These are phyloP conservation scores for Diaporthe vexans DNA, from an alignment of 2,329 filamentous ascomycete genomes.

Conservation along the genomic window DNA sequence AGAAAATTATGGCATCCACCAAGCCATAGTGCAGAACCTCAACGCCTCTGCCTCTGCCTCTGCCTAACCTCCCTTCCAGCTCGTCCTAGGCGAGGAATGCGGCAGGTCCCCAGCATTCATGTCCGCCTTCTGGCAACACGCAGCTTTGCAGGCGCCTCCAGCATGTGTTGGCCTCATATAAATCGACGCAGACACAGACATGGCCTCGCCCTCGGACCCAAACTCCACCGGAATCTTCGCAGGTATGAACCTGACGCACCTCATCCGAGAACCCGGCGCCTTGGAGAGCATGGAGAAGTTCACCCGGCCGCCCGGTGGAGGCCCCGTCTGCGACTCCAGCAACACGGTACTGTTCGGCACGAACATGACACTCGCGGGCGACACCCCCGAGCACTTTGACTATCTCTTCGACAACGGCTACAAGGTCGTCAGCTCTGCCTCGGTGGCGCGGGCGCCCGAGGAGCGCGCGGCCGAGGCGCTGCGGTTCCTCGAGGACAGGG, in stretches of 20 bases:
- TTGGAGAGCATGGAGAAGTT: constrained; percentile 10
- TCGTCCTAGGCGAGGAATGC: constrained; percentile 15
- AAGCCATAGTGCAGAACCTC: background rate
- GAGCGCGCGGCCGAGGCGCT: constrained; percentile 5
- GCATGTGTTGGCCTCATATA: constrained; percentile 12
- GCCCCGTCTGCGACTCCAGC: constrained; percentile 16
- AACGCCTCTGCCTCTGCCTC: background rate
- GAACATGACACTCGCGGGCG: background rate
- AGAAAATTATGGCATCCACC: background rate
- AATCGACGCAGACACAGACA: constrained; percentile 21
- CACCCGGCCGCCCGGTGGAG: background rate
- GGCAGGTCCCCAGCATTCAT: constrained; percentile 20
- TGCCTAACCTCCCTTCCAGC: background rate
- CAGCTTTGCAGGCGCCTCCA: background rate
- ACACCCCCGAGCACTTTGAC: constrained; percentile 18
- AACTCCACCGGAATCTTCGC: constrained; percentile 6
- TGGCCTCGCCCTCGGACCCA: constrained; percentile 5
- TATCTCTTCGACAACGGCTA: constrained; percentile 17
- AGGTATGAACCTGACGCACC: constrained; percentile 20
- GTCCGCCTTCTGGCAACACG: constrained; percentile 10
- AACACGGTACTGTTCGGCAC: constrained; percentile 25
- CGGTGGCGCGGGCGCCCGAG: constrained; percentile 10
- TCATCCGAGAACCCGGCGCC: background rate
- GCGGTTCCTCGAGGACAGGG: constrained; percentile 3
- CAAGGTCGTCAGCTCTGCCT: constrained; percentile 30